Percentiles rank a stretch among this genome's conserved stretches.
These are phyloP conservation scores for Starmerella apis DNA, from an alignment of 805 yeast genomes.

Conservation along the genomic window DNA sequence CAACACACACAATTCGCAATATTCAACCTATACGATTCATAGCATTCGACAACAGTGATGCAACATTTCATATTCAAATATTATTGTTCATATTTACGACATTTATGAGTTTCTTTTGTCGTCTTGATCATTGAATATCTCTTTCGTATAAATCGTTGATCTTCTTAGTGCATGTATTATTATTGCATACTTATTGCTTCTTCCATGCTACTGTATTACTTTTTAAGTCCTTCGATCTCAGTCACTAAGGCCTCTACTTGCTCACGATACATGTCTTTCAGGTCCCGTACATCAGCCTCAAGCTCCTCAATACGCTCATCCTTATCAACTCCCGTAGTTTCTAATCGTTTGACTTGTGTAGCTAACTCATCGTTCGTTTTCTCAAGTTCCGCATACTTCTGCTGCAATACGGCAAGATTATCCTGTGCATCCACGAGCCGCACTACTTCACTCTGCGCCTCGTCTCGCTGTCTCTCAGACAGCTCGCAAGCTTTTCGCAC, in stretches of 20 bases:
- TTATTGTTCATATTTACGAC: no score
- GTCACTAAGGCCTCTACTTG: conserved; percentile 84
- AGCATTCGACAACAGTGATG: no score
- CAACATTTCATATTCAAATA: no score
- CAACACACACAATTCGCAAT: no score
- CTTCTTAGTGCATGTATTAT: no score
- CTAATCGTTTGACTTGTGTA: conserved; percentile 37
- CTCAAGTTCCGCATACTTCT: conserved; percentile 26
- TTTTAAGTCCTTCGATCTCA: conserved; percentile 21
- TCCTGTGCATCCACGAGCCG: conserved; percentile 48
- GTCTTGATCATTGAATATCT: no score
- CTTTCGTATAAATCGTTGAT: no score
- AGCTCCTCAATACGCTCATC: conserved; percentile 77
- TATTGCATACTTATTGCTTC: no score
- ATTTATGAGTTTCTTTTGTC: no score
- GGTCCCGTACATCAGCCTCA: conserved; percentile 75
- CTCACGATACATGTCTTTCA: conserved; percentile 69
- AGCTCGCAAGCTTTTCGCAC: conserved; percentile 52
- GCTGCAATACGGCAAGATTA: conserved; percentile 32
- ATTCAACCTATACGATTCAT: no score
- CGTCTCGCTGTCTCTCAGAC: conserved; percentile 48
- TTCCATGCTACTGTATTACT: no score
- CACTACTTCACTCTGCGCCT: conserved; percentile 58
- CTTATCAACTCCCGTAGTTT: conserved; percentile 75
- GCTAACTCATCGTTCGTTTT: conserved; percentile 38